Evolutionary conservation across 2,329 filamentous ascomycete genomes (phyloP).

Genomic region (Colletotrichum orbiculare): DNA sequence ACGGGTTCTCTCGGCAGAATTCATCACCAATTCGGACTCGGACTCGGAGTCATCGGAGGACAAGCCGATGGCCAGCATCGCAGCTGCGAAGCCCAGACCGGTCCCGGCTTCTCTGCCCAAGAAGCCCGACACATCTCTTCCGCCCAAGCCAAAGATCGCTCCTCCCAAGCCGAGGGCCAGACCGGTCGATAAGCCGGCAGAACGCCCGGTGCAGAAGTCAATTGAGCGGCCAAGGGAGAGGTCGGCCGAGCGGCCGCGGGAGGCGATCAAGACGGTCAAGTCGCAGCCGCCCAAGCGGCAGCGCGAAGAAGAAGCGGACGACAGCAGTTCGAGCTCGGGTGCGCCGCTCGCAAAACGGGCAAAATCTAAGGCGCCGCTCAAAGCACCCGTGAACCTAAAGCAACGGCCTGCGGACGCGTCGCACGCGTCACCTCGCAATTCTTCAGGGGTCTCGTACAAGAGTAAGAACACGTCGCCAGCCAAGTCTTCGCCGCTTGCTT

Average conservation of each 20-base stretch:
- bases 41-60: slow-evolving; percentile 68
- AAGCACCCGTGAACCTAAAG: slow-evolving; percentile 47
- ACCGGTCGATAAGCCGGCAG: slow-evolving; percentile 40
- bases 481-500: slow-evolving; percentile 74
- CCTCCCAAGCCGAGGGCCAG: slow-evolving; percentile 48
- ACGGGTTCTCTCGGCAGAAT: slow-evolving; percentile 65
- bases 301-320: slow-evolving; percentile 60
- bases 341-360: slow-evolving; percentile 68
- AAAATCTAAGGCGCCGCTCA: slow-evolving; percentile 59
- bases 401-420: slow-evolving; percentile 61
- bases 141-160: slow-evolving; percentile 45
- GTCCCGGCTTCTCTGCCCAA: slow-evolving; percentile 39
- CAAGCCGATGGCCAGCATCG: slow-evolving; percentile 53
- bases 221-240: slow-evolving; percentile 43
- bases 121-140: slow-evolving; percentile 42
- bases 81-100: slow-evolving; percentile 44
- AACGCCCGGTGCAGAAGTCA: slow-evolving; percentile 28
- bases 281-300: slow-evolving; percentile 58
- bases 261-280: slow-evolving; percentile 46
- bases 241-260: slow-evolving; percentile 34
- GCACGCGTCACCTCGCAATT: slow-evolving; percentile 57
- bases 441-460: slow-evolving; percentile 53
- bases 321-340: slow-evolving; percentile 69
- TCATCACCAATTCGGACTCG: slow-evolving; percentile 66
- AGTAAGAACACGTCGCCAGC: slow-evolving; percentile 63